Evolutionary conservation across 257 asterid genomes (phyloP).

Genomic region (Penstemon davidsonii): DNA sequence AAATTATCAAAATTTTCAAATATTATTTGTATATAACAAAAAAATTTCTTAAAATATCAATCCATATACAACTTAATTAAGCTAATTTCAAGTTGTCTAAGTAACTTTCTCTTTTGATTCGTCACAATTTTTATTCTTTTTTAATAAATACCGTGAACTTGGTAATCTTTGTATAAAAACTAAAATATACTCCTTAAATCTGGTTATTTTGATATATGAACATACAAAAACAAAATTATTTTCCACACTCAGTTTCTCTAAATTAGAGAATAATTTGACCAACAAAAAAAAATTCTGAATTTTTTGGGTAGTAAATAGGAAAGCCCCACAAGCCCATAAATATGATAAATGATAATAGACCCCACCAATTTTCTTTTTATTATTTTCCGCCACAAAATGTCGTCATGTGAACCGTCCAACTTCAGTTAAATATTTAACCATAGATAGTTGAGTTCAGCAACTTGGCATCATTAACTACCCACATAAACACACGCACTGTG

Average conservation of each 20-base stretch:
- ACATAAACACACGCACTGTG: constrained; percentile 22
- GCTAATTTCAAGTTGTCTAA: no score
- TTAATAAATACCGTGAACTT: no score
- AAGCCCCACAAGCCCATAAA: background rate
- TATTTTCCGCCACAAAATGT: background rate
- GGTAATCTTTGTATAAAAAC: no score
- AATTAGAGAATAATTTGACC: background rate
- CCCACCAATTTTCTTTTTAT: background rate
- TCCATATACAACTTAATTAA: no score
- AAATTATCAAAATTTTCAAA: no score
- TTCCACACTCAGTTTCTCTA: background rate
- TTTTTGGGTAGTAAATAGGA: background rate
- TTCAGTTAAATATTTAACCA: constrained; percentile 3
- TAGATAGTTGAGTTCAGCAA: background rate
- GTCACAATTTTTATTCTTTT: no score
- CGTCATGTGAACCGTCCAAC: constrained; percentile 13
- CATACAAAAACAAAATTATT: no score
- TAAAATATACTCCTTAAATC: no score
- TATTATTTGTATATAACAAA: no score
- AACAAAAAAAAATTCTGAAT: background rate
- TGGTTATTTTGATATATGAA: no score
- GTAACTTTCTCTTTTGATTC: no score
- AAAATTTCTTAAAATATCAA: no score
- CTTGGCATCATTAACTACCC: background rate
- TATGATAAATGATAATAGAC: background rate